A percentile compares a stretch with the other conserved stretches of the same genome.
Evolutionary conservation across 176 grass and related monocot genomes (phyloP).

Genomic region (Aechmea fasciata): DNA sequence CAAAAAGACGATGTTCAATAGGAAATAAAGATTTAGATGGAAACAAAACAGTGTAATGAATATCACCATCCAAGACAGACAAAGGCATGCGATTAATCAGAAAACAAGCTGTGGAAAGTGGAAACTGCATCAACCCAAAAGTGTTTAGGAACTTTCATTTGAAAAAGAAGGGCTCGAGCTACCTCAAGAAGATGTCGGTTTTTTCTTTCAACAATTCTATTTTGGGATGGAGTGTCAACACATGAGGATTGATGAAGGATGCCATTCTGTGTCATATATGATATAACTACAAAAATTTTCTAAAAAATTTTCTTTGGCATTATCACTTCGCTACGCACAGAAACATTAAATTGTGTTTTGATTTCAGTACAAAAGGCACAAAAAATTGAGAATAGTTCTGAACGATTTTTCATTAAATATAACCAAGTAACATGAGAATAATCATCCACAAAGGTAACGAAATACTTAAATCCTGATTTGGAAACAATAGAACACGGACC

Average conservation of each 20-base stretch:
- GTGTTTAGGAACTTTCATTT: neutral
- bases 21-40: too few relatives aligned
- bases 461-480: neutral
- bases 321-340: neutral
- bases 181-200: neutral
- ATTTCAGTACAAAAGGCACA: neutral
- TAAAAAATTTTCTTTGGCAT: neutral
- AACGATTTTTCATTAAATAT: neutral
- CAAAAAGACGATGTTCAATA: neutral
- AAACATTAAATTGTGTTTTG: neutral
- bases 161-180: neutral
- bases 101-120: conserved; percentile 1
- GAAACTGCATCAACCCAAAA: conserved; percentile 9
- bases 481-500: neutral
- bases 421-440: neutral
- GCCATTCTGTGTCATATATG: neutral
- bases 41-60: neutral
- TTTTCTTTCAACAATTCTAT: neutral
- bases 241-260: neutral
- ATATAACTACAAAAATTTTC: neutral
- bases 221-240: neutral
- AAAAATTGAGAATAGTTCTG: neutral
- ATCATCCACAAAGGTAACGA: neutral
- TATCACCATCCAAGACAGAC: neutral
- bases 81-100: conserved; percentile 1